Percentiles rank a stretch among this genome's conserved stretches.
These are phyloP conservation scores for Daldinia bambusicola DNA, from an alignment of 495 filamentous ascomycete genomes.

Conservation along the genomic window DNA sequence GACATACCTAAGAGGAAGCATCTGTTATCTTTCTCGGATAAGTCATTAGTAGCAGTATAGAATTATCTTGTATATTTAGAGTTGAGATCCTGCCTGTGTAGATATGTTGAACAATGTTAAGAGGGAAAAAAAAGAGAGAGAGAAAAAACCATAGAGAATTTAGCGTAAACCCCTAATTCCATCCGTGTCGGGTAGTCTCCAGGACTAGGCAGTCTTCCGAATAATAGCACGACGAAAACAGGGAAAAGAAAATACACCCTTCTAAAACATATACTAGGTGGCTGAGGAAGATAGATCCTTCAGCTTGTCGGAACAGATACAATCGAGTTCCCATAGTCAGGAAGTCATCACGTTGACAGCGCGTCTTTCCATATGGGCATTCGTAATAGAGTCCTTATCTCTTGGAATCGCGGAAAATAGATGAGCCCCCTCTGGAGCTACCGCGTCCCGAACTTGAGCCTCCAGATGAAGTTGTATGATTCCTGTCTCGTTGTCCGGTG, in stretches of 20 bases:
- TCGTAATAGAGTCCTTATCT: neutral
- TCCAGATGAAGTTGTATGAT: conserved; percentile 24
- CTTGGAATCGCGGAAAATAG: conserved; percentile 26
- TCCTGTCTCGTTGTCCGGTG: conserved; percentile 17
- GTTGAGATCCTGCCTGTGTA: too few species aligned
- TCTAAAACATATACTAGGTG: neutral
- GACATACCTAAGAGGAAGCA: too few species aligned
- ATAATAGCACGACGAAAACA: neutral
- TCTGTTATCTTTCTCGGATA: too few species aligned
- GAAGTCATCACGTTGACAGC: too few species aligned
- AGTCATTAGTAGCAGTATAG: too few species aligned
- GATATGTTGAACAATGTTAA: too few species aligned
- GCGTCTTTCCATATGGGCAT: too few species aligned
- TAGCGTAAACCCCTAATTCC: neutral
- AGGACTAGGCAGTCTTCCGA: neutral
- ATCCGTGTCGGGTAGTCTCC: neutral
- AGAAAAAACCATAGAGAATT: too few species aligned
- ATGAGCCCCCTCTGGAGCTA: conserved; percentile 23
- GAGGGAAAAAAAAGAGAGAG: neutral
- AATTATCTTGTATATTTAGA: too few species aligned
- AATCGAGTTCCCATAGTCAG: neutral
- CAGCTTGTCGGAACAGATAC: conserved; percentile 6
- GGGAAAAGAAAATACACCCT: neutral
- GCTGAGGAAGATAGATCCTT: neutral
- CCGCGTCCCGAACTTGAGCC: conserved; percentile 37